Evolutionary conservation across 202 grass and related monocot genomes (phyloP), one percentile per base, ranked within the genome.

Genomic region (Saccharum hybrid): DNA sequence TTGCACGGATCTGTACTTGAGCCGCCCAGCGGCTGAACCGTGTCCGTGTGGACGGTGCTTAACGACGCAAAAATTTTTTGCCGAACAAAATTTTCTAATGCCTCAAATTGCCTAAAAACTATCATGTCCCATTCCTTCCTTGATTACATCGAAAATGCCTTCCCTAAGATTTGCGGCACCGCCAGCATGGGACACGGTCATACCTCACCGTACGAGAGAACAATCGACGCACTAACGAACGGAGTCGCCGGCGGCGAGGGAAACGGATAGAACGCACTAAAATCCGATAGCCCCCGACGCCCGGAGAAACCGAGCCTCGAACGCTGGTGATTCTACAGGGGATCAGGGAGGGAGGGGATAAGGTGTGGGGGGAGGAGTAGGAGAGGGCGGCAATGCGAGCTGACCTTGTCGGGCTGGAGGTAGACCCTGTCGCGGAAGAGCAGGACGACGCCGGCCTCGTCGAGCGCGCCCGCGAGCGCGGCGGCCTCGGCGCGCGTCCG

Each of bases 381-480:
- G 40, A 48, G 14, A 31, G 21, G 22, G 71, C 49, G 49, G 67
- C 33, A 86, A 86, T 69, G 60, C 30, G 71, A 66, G 63, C 71
- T 34, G 22, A 98, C 96, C 96, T 98, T 98, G 43, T 96, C 72
- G 3, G 96, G 96, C 30, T 92, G 96, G 75, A 98, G 93, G 80
- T 96, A 94, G 43, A 98, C 96, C 81, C 91, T 98, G 78, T 98
- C 93, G 31, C 93, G 89, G 78, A 99, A 96, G 74, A 99, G 79
- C 34, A 99, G 68, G 3, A 99, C 86, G 87, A 99, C 88, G 41
- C 96, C 93, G 34, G 93, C 90, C 66, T 99, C 93, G 81, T 99
- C 93, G 80, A 99, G 89, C 68, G 86, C 91, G 9, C 82, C 87
- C 2, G 91, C 93, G 63, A 94, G 89, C 26, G 91, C 89, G 3